Conservation (phyloP, 2,329 filamentous ascomycete species). For the Phialemonium atrogriseum region DNA sequence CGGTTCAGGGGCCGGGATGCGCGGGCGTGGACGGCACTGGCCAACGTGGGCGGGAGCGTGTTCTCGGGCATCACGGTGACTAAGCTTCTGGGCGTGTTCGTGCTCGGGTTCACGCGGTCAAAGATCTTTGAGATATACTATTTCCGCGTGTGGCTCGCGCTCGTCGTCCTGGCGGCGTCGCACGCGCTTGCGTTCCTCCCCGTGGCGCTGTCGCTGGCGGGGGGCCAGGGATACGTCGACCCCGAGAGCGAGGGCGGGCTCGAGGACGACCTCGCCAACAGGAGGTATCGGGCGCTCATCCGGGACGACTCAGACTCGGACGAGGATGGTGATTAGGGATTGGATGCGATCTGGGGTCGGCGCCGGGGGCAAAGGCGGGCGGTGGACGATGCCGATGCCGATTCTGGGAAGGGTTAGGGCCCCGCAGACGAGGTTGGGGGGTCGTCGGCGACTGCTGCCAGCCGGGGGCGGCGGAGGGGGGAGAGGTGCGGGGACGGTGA, state of each 20-base stretch:
- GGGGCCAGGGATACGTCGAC: conserved; percentile 82
- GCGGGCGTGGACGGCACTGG: conserved; percentile 83
- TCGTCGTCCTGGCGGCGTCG: conserved; percentile 80
- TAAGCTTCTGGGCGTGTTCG: conserved; percentile 84
- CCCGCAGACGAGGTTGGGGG: too few relatives aligned
- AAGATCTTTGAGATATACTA: conserved; percentile 99
- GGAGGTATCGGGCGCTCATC: conserved; percentile 68
- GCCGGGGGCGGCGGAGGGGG: too few relatives aligned
- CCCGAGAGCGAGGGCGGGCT: conserved; percentile 80
- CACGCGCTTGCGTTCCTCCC: conserved; percentile 90
- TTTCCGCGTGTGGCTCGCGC: conserved; percentile 89
- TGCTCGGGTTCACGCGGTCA: conserved; percentile 87
- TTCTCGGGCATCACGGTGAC: conserved; percentile 96
- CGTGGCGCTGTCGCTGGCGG: conserved; percentile 76
- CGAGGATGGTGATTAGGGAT: conserved; percentile 53
- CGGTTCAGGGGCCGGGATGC: conserved; percentile 77
- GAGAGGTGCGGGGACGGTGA: too few relatives aligned
- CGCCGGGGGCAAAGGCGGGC: too few relatives aligned
- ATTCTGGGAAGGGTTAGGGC: too few relatives aligned
- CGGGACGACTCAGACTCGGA: conserved; percentile 70
- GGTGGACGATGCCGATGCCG: too few relatives aligned
- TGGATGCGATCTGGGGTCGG: too few relatives aligned
- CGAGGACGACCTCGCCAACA: conserved; percentile 76
- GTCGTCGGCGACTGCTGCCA: too few relatives aligned
- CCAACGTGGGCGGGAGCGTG: conserved; percentile 90